phyloP scores from a whole-genome alignment of 2,329 filamentous ascomycete genomes.

The Hypocreales sp. region DNA sequence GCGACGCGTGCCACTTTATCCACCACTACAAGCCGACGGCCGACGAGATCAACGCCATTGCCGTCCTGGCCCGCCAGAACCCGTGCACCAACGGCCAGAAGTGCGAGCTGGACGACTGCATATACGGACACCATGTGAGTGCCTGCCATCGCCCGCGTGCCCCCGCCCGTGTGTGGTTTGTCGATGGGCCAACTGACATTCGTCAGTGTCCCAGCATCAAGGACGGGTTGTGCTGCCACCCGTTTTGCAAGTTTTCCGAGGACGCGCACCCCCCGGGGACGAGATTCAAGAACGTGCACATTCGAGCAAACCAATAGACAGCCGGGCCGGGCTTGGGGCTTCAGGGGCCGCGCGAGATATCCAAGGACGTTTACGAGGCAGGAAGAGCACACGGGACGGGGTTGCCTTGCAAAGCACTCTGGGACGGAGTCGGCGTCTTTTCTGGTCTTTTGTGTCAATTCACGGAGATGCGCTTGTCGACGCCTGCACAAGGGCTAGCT shows the following conservation, averaged over 20 bases:
- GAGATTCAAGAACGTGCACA: slow-evolving; percentile 25
- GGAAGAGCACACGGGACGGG: no score
- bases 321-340: no score
- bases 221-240: slow-evolving; percentile 34
- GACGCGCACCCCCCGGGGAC: slow-evolving; percentile 43
- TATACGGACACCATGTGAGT: slow-evolving; percentile 48
- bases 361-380: no score
- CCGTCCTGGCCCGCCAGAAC: slow-evolving; percentile 38
- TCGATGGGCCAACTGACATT: neutral
- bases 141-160: neutral
- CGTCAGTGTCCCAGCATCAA: slow-evolving; percentile 35
- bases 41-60: slow-evolving; percentile 41
- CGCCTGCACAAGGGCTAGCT: no score
- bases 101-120: slow-evolving; percentile 41
- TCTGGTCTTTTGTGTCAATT: no score
- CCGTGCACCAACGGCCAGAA: slow-evolving; percentile 42
- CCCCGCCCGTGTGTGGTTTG: neutral
- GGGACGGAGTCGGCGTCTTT: no score
- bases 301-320: slow-evolving; percentile 19
- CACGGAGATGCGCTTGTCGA: no score
- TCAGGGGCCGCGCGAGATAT: no score
- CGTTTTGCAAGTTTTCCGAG: slow-evolving; percentile 37
- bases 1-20: slow-evolving; percentile 38
- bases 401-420: no score
- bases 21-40: slow-evolving; percentile 36